Evolutionary conservation across 139 green algal species (phyloP).

Genomic region (Picochlorum sp.): DNA sequence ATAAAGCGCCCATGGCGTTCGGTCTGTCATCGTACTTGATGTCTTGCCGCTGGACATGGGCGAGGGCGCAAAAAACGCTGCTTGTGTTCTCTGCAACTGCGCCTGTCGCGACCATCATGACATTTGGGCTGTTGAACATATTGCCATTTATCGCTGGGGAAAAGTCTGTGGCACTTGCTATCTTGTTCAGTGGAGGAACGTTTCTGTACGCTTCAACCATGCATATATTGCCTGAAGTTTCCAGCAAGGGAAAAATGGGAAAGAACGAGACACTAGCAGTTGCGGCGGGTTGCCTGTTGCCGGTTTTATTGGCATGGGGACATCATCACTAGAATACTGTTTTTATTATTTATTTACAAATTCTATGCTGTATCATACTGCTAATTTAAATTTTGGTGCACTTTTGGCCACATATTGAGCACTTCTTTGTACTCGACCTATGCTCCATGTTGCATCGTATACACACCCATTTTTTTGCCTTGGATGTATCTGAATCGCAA

Average conservation of each 20-base stretch:
- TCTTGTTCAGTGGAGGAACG: constrained; percentile 50
- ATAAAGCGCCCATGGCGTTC: constrained; percentile 49
- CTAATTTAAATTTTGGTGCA: too few species aligned
- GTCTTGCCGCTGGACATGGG: constrained; percentile 22
- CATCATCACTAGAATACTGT: constrained; percentile 6
- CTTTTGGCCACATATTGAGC: too few species aligned
- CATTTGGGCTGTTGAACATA: constrained; percentile 18
- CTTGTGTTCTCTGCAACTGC: constrained; percentile 12
- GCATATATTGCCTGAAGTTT: constrained; percentile 48
- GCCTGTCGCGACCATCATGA: constrained; percentile 26
- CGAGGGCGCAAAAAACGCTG: constrained; percentile 4
- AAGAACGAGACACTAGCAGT: not conserved
- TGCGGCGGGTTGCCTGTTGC: not conserved
- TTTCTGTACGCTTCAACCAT: constrained; percentile 50
- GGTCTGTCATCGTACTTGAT: constrained; percentile 43
- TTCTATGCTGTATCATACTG: not conserved
- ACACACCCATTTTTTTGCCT: too few species aligned
- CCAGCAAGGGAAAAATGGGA: not conserved
- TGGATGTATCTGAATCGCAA: too few species aligned
- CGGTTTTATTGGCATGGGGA: not conserved
- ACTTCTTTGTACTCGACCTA: too few species aligned
- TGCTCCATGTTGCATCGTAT: too few species aligned
- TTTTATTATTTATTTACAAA: not conserved
- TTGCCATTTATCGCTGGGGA: constrained; percentile 11
- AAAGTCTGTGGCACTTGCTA: constrained; percentile 2